A percentile compares a stretch with the other conserved stretches of the same genome.
Evolutionary conservation across 495 filamentous ascomycete species (phyloP).

Genomic region (Podospora anserina): DNA sequence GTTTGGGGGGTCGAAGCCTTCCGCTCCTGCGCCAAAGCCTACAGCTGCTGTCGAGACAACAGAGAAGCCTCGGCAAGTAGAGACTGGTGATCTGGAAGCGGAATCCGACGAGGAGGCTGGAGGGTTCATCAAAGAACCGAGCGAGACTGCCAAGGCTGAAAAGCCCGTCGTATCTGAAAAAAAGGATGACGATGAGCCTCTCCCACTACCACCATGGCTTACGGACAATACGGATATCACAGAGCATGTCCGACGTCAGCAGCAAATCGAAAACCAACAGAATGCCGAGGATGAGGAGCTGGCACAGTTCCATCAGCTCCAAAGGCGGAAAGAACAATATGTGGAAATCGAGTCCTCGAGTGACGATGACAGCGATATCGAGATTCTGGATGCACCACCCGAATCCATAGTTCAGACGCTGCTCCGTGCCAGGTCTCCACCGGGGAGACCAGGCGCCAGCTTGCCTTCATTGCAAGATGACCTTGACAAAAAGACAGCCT

Average conservation of each 20-base stretch:
- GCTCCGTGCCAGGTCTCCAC: slow-evolving; percentile 10
- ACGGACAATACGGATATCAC: slow-evolving; percentile 53
- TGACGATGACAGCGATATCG: slow-evolving; percentile 50
- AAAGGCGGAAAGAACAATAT: slow-evolving; percentile 31
- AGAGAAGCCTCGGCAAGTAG: too few species aligned
- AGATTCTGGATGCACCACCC: slow-evolving; percentile 52
- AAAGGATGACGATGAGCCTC: slow-evolving; percentile 52
- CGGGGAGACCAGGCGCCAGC: slow-evolving; percentile 13
- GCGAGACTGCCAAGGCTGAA: neutral
- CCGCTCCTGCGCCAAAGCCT: slow-evolving; percentile 23
- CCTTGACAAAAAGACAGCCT: neutral
- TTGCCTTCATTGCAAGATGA: slow-evolving; percentile 20
- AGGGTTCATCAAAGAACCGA: slow-evolving; percentile 52
- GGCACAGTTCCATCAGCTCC: slow-evolving; percentile 46
- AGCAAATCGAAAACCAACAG: slow-evolving; percentile 42
- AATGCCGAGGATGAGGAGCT: slow-evolving; percentile 52
- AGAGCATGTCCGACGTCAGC: slow-evolving; percentile 48
- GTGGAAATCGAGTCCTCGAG: slow-evolving; percentile 47
- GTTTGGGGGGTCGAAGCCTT: slow-evolving; percentile 51
- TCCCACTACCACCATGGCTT: slow-evolving; percentile 86
- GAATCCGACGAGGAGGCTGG: slow-evolving; percentile 57
- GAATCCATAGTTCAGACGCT: neutral
- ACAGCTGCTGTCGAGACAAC: slow-evolving; percentile 16
- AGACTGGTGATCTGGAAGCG: slow-evolving; percentile 28
- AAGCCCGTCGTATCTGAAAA: slow-evolving; percentile 6